These are phyloP conservation scores for Aureobasidium subglaciale DNA, from an alignment of 2,329 filamentous ascomycete genomes.

Conservation along the genomic window DNA sequence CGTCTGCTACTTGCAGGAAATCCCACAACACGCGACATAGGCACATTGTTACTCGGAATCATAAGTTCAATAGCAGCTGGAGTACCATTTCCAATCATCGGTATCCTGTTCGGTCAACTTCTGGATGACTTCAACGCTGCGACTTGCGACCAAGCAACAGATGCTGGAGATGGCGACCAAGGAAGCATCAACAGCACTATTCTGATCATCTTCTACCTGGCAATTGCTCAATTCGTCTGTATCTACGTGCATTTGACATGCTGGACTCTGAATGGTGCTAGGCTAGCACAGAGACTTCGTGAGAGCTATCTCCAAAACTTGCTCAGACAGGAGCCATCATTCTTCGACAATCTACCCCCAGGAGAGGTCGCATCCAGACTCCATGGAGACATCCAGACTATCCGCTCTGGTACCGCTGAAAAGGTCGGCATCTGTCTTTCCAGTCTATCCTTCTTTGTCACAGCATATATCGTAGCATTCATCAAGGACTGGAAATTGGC, in stretches of 20 bases:
- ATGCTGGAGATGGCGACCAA: conserved; percentile 31
- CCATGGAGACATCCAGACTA: conserved; percentile 58
- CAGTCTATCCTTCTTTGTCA: conserved; percentile 58
- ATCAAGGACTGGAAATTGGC: conserved; percentile 56
- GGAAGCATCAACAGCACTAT: conserved; percentile 50
- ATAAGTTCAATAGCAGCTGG: conserved; percentile 48
- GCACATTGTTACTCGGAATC: conserved; percentile 15
- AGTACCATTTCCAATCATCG: conserved; percentile 56
- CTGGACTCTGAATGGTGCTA: conserved; percentile 58
- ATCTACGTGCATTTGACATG: conserved; percentile 59
- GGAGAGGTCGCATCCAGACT: conserved; percentile 59
- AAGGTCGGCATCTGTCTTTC: conserved; percentile 61
- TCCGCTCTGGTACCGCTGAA: conserved; percentile 62
- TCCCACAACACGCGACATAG: conserved; percentile 25
- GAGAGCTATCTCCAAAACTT: conserved; percentile 53
- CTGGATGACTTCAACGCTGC: conserved; percentile 54
- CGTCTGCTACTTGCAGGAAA: conserved; percentile 32
- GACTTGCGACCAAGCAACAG: conserved; percentile 40
- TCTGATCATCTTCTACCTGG: conserved; percentile 55
- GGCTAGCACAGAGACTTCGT: conserved; percentile 56
- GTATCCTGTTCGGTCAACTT: conserved; percentile 57
- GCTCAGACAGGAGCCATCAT: conserved; percentile 55
- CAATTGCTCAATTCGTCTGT: conserved; percentile 54
- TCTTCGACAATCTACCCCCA: conserved; percentile 56
- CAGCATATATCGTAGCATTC: conserved; percentile 61